Percentiles rank a stretch among this genome's conserved stretches.
Conservation (phyloP, 2,329 filamentous ascomycete species). For the Xylaria sp. region DNA sequence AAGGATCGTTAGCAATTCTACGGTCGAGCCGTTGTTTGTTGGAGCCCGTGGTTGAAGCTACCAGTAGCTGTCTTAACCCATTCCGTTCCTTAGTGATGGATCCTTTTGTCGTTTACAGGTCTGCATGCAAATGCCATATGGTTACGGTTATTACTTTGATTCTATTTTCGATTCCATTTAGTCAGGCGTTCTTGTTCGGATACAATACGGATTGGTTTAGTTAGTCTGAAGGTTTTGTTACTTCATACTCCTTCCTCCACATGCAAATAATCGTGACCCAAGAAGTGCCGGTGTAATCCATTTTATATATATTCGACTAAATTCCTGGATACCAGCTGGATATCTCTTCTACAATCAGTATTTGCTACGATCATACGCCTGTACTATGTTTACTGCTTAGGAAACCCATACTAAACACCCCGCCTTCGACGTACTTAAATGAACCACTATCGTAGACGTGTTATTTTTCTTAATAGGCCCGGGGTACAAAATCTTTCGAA, state of each 20-base stretch:
- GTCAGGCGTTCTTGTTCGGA: conserved; percentile 26
- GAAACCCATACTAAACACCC: background rate
- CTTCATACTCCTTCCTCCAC: conserved; percentile 5
- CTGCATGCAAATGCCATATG: conserved; percentile 41
- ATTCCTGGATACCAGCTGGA: background rate
- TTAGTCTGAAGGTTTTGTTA: conserved; percentile 16
- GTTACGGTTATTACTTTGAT: conserved; percentile 15
- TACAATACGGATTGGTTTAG: conserved; percentile 11
- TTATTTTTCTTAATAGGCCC: background rate
- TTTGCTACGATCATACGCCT: background rate
- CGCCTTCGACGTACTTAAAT: too few relatives aligned
- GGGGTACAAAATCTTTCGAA: background rate
- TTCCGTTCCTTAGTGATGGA: conserved; percentile 31
- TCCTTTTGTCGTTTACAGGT: conserved; percentile 38
- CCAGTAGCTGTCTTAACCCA: conserved; percentile 25
- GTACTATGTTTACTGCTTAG: background rate
- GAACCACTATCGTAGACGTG: too few relatives aligned
- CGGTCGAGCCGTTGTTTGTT: conserved; percentile 19
- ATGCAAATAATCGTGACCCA: background rate
- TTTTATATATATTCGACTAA: background rate
- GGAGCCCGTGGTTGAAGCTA: conserved; percentile 20
- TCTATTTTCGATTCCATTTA: conserved; percentile 7
- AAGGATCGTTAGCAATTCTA: conserved; percentile 25
- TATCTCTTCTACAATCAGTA: background rate
- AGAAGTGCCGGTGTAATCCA: background rate